Percentiles rank a stretch among this genome's conserved stretches.
Conservation (phyloP, 768 basidiomycete genomes). For the Auriscalpium orientale region DNA sequence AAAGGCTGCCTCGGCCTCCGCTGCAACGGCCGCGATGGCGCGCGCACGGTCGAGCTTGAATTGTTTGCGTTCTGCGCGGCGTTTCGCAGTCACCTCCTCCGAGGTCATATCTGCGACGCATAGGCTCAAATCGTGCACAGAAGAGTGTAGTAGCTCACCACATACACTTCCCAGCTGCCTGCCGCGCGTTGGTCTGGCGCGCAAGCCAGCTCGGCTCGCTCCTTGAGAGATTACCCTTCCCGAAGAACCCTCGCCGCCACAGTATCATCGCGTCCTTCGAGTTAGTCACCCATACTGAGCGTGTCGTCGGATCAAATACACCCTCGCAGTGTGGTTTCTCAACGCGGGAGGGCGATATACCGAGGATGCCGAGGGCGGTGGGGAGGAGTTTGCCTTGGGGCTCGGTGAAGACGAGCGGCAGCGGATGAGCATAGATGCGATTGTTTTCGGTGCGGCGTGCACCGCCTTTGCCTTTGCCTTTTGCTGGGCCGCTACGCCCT, state of each 20-base stretch:
- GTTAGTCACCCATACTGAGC: constrained; percentile 82
- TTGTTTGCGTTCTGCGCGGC: constrained; percentile 81
- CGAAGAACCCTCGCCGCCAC: constrained; percentile 93
- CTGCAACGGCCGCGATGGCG: constrained; percentile 77
- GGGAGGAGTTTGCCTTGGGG: constrained; percentile 35
- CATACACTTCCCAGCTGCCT: constrained; percentile 53
- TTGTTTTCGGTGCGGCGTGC: constrained; percentile 57
- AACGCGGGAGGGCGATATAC: constrained; percentile 46
- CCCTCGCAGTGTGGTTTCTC: constrained; percentile 73
- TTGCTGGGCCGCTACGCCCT: not conserved
- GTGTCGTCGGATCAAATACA: constrained; percentile 66
- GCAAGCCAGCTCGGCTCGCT: constrained; percentile 94
- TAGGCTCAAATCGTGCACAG: not conserved
- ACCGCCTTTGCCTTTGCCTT: constrained; percentile 37
- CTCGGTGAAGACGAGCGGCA: constrained; percentile 51
- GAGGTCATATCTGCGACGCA: constrained; percentile 58
- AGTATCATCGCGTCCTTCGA: constrained; percentile 56
- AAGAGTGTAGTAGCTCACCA: constrained; percentile 13
- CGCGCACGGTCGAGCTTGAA: constrained; percentile 90
- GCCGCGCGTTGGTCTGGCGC: constrained; percentile 58
- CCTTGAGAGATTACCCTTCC: constrained; percentile 89
- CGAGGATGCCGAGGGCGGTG: constrained; percentile 34
- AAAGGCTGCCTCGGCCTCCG: constrained; percentile 74
- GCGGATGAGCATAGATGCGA: constrained; percentile 57
- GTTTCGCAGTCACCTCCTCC: constrained; percentile 85